These are phyloP conservation scores for Rhynchospora breviuscula DNA, from an alignment of 176 grass and related monocot genomes.

Conservation along the genomic window DNA sequence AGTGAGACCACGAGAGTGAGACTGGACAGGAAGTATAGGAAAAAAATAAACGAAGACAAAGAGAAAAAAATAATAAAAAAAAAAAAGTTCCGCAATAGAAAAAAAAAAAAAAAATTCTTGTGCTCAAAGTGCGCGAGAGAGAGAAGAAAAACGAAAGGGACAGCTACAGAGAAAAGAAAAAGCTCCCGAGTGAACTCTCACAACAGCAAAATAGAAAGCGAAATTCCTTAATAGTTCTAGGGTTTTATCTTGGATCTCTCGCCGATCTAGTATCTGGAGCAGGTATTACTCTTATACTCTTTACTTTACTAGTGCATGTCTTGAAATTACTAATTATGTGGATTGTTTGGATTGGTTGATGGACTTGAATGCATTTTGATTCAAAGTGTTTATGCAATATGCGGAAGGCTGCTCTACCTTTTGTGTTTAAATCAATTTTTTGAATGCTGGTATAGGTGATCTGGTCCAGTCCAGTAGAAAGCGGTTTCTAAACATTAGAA, in stretches of 20 bases:
- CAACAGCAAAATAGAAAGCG: background rate
- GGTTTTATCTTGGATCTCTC: background rate
- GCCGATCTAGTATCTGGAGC: background rate
- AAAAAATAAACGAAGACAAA: background rate
- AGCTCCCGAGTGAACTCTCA: background rate
- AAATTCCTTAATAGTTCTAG: background rate
- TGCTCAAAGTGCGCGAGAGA: background rate
- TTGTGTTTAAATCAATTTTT: background rate
- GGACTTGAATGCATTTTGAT: background rate
- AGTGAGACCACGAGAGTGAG: too few species aligned
- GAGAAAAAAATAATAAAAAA: background rate
- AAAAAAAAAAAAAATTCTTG: background rate
- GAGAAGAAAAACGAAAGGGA: background rate
- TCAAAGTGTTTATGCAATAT: background rate
- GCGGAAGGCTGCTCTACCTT: background rate
- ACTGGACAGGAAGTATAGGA: too few species aligned
- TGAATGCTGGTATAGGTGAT: background rate
- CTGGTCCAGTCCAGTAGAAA: background rate
- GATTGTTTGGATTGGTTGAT: background rate
- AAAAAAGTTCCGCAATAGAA: background rate
- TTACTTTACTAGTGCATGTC: background rate
- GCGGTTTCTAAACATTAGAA: background rate
- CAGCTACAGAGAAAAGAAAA: background rate
- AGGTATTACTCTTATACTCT: background rate
- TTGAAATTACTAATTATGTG: background rate